Evolutionary conservation across 1,139 yeast genomes (phyloP).

Genomic region (Casaregolazyma lundiana): DNA sequence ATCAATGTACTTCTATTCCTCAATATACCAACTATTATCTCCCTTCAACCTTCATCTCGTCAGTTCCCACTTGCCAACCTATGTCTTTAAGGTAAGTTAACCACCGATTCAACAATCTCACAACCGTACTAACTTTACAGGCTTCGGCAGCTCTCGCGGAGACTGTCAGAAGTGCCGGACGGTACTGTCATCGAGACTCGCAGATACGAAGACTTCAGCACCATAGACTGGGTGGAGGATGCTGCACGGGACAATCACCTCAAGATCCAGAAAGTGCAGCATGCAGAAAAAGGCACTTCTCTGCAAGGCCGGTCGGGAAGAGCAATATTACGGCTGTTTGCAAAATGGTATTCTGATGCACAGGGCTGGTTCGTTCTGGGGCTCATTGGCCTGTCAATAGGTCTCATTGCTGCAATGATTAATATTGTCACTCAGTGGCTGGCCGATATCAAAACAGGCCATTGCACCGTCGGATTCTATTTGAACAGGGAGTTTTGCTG

Average conservation of each 20-base stretch:
- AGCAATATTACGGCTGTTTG: conserved; percentile 13
- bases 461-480: conserved; percentile 66
- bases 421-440: conserved; percentile 83
- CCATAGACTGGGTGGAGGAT: conserved; percentile 79
- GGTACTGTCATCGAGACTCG: conserved; percentile 27
- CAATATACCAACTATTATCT: no score
- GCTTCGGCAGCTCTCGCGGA: neutral
- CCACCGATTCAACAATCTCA: neutral
- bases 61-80: neutral
- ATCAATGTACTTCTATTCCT: neutral
- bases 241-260: conserved; percentile 51
- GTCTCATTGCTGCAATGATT: conserved; percentile 74
- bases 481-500: conserved; percentile 79
- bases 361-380: conserved; percentile 77
- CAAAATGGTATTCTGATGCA: conserved; percentile 41
- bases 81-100: neutral
- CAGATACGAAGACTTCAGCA: conserved; percentile 34
- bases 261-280: conserved; percentile 29
- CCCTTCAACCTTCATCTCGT: neutral
- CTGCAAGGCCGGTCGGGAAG: conserved; percentile 10
- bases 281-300: conserved; percentile 2
- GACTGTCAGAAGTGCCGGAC: conserved; percentile 14
- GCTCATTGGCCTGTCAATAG: conserved; percentile 68
- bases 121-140: neutral
- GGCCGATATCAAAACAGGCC: conserved; percentile 74